Conservation (phyloP, 441 rosid species). For the Gossypium schwendimanii region DNA sequence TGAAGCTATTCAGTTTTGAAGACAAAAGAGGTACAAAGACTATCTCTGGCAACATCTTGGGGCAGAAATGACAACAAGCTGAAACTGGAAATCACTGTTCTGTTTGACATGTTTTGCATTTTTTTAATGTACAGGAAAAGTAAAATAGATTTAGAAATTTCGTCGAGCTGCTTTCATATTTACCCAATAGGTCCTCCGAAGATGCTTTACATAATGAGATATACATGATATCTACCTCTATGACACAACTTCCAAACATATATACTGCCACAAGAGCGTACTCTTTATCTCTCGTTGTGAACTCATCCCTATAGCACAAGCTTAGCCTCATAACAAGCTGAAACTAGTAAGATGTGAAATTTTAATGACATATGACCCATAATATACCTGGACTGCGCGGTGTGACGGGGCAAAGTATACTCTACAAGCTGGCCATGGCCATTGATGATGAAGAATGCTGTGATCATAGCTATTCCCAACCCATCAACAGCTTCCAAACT, state of each 20-base stretch:
- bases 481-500: slow-evolving; percentile 83
- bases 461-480: slow-evolving; percentile 47
- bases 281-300: slow-evolving; percentile 7
- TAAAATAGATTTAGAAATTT: neutral
- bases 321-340: slow-evolving; percentile 6
- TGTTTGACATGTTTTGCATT: too few relatives aligned
- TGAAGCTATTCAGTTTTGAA: too few relatives aligned
- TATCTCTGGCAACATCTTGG: too few relatives aligned
- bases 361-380: neutral
- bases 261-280: neutral
- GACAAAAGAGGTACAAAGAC: too few relatives aligned
- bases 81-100: too few relatives aligned
- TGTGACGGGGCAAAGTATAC: neutral
- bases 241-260: slow-evolving; percentile 7
- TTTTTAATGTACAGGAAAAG: neutral
- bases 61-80: too few relatives aligned
- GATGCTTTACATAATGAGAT: neutral
- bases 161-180: neutral
- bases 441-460: neutral
- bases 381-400: slow-evolving; percentile 10
- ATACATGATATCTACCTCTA: slow-evolving; percentile 5
- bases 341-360: neutral
- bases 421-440: slow-evolving; percentile 2
- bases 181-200: neutral
- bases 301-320: neutral